These are phyloP conservation scores for Sporodiniella umbellata DNA, from an alignment of 371 early-diverging fungal species.

Conservation along the genomic window DNA sequence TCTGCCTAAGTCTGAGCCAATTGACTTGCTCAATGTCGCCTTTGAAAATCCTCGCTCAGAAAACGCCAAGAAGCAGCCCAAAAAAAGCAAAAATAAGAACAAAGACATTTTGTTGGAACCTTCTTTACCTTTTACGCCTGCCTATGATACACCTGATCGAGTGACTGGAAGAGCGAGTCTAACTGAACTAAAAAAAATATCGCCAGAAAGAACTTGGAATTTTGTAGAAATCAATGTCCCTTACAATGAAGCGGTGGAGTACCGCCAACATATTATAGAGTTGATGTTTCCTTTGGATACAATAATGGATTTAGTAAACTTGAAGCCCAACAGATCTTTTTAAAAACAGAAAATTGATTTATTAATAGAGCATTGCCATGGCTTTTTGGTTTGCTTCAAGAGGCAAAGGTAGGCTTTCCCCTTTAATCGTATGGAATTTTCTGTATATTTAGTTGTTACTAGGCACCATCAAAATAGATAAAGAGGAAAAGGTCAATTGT, in stretches of 20 bases:
- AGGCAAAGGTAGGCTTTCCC: constrained; percentile 57
- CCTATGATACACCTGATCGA: constrained; percentile 89
- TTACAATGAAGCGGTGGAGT: constrained; percentile 60
- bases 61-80: constrained; percentile 24
- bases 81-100: constrained; percentile 9
- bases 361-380: constrained; percentile 83
- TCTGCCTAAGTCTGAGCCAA: constrained; percentile 69
- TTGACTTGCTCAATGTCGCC: constrained; percentile 94
- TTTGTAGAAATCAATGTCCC: constrained; percentile 91
- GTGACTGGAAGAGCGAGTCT: constrained; percentile 71
- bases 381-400: constrained; percentile 96
- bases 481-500: not conserved
- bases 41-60: constrained; percentile 89
- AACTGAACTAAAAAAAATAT: constrained; percentile 59
- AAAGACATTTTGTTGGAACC: constrained; percentile 1
- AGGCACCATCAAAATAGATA: constrained; percentile 26
- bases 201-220: constrained; percentile 76
- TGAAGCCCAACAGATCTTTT: not conserved
- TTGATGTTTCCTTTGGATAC: constrained; percentile 83
- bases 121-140: no score
- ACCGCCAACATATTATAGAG: constrained; percentile 58
- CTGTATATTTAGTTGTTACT: not conserved
- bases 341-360: not conserved
- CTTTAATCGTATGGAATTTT: no score
- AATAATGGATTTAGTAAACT: constrained; percentile 91